These are phyloP conservation scores for Quercus gilva DNA, from an alignment of 306 rosid genomes.

Conservation along the genomic window DNA sequence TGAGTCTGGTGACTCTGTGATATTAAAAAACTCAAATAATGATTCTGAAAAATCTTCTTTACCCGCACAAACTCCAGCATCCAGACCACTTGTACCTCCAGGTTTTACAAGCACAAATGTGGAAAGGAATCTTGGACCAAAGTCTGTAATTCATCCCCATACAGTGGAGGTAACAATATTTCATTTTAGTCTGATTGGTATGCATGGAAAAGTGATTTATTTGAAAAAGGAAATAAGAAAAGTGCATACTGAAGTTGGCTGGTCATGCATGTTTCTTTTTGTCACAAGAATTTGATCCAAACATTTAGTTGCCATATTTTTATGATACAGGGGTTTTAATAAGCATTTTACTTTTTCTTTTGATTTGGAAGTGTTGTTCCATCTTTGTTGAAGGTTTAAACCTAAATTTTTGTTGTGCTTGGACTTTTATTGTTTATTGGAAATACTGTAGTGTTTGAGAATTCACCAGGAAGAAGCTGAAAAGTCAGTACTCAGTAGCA, in stretches of 20 bases:
- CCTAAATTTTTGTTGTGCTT: neutral
- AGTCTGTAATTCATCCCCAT: conserved; percentile 38
- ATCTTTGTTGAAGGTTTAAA: neutral
- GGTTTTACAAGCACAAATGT: conserved; percentile 63
- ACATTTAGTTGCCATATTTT: neutral
- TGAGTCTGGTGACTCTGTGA: conserved; percentile 44
- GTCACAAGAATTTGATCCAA: neutral
- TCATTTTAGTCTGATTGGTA: neutral
- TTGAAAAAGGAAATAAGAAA: neutral
- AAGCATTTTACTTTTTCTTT: conserved; percentile 7
- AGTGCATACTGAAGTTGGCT: neutral
- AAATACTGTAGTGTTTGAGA: neutral
- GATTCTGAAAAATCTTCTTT: conserved; percentile 55
- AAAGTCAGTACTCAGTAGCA: neutral
- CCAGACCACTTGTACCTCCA: conserved; percentile 97
- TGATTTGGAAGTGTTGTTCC: conserved; percentile 5
- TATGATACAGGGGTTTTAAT: neutral
- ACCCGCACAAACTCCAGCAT: conserved; percentile 49
- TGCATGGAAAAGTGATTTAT: neutral
- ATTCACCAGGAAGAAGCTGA: neutral
- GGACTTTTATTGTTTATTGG: neutral
- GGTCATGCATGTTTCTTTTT: conserved; percentile 3
- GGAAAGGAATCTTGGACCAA: conserved; percentile 54
- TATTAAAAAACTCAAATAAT: conserved; percentile 40
- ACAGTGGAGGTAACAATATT: conserved; percentile 55